These are phyloP conservation scores for Albophoma yamanashiensis DNA, from an alignment of 2,329 filamentous ascomycete species.

Conservation along the genomic window DNA sequence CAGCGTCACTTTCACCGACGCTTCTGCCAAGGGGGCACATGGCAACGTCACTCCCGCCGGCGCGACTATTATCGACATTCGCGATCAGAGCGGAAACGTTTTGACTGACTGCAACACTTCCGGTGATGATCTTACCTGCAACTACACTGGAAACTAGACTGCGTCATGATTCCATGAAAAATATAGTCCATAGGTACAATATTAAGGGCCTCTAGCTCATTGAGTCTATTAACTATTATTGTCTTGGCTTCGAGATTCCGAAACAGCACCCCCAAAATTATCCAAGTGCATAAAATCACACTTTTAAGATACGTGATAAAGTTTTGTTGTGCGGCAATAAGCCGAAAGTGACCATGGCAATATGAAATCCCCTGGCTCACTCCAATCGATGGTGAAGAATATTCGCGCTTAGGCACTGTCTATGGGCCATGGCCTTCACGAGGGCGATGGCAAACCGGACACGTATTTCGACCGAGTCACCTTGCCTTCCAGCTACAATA, in stretches of 20 bases:
- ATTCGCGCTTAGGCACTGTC: too few species aligned
- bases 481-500: neutral
- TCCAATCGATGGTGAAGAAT: too few species aligned
- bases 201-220: too few species aligned
- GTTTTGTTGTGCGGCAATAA: too few species aligned
- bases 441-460: neutral
- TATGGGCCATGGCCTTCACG: neutral
- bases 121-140: constrained; percentile 4
- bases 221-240: too few species aligned
- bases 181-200: too few species aligned
- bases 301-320: too few species aligned
- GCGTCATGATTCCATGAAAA: neutral
- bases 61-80: constrained; percentile 10
- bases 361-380: too few species aligned
- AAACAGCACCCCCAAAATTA: too few species aligned
- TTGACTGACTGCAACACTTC: constrained; percentile 5
- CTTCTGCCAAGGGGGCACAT: constrained; percentile 9
- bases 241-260: too few species aligned
- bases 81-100: neutral
- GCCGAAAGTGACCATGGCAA: too few species aligned
- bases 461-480: neutral
- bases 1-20: constrained; percentile 14
- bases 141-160: constrained; percentile 1
- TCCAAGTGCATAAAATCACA: too few species aligned
- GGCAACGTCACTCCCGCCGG: constrained; percentile 5